Evolutionary conservation across 2,329 filamentous ascomycete species (phyloP).

Genomic region (Neocucurbitaria cava): DNA sequence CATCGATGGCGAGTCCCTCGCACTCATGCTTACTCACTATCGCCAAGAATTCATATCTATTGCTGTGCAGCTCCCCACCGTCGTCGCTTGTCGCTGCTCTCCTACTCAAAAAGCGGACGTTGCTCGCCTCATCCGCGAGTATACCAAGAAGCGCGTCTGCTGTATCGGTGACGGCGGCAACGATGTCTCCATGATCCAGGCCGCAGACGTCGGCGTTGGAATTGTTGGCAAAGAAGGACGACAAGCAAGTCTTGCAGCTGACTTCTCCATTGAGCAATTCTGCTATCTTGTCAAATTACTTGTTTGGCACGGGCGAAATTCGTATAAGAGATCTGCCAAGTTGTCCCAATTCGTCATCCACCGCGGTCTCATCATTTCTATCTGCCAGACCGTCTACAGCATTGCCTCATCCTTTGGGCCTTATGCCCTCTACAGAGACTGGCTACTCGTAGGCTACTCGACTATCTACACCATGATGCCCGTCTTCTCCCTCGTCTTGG

Average conservation of each 20-base stretch:
- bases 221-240: slow-evolving; percentile 98
- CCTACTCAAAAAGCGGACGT: slow-evolving; percentile 97
- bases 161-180: slow-evolving; percentile 98
- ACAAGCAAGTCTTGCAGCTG: slow-evolving; percentile 91
- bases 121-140: slow-evolving; percentile 84
- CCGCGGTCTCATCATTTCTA: slow-evolving; percentile 89
- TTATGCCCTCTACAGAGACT: slow-evolving; percentile 90
- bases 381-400: slow-evolving; percentile 97
- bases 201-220: slow-evolving; percentile 94
- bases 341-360: slow-evolving; percentile 98
- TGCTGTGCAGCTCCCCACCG: slow-evolving; percentile 85
- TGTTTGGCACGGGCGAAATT: slow-evolving; percentile 98
- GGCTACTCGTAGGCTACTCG: slow-evolving; percentile 95
- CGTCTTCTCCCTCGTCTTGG: slow-evolving; percentile 90
- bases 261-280: slow-evolving; percentile 97
- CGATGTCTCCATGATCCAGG: slow-evolving; percentile 99
- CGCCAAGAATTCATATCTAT: slow-evolving; percentile 84
- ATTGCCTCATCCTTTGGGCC: slow-evolving; percentile 93
- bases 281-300: slow-evolving; percentile 92
- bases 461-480: slow-evolving; percentile 94
- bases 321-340: slow-evolving; percentile 94
- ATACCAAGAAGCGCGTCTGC: slow-evolving; percentile 93
- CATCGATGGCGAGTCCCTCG: slow-evolving; percentile 91
- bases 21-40: slow-evolving; percentile 82
- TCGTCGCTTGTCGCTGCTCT: slow-evolving; percentile 95